These are phyloP conservation scores for Chaetomium sp. DNA, from an alignment of 2,329 filamentous ascomycete species.

Conservation along the genomic window DNA sequence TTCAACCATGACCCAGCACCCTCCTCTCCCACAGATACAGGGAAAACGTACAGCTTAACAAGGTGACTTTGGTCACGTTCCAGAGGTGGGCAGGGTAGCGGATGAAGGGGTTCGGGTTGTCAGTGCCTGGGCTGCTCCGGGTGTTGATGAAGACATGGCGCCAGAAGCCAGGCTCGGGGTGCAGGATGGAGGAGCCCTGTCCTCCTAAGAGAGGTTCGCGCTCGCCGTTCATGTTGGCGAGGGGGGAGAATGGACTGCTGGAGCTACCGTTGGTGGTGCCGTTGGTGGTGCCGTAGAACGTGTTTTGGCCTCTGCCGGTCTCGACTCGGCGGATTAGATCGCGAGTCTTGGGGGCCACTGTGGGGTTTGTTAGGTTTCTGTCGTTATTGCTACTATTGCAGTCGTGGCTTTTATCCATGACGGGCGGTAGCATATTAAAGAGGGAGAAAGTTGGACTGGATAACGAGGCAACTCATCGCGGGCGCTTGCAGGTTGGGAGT, in stretches of 20 bases:
- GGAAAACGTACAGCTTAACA: constrained; percentile 49
- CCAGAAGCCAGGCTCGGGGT: constrained; percentile 20
- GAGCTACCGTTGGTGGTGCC: constrained; percentile 2
- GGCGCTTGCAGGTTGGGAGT: too few relatives aligned
- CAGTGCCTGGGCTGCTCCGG: constrained; percentile 45
- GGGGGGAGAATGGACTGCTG: background rate
- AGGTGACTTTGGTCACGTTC: constrained; percentile 51
- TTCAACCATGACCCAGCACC: background rate
- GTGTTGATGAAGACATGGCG: constrained; percentile 42
- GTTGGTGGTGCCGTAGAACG: background rate
- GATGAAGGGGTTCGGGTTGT: constrained; percentile 41
- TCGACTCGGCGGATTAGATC: constrained; percentile 18
- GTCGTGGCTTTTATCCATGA: constrained; percentile 10
- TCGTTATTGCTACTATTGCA: background rate
- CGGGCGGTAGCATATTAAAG: too few relatives aligned
- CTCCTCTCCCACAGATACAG: background rate
- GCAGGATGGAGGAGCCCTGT: constrained; percentile 4
- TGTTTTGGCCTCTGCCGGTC: constrained; percentile 3
- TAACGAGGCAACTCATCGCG: too few relatives aligned
- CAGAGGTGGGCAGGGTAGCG: constrained; percentile 43
- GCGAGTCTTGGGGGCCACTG: constrained; percentile 27
- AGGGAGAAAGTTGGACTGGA: too few relatives aligned
- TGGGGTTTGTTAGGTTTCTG: constrained; percentile 13
- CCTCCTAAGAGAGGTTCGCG: constrained; percentile 16
- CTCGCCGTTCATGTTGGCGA: constrained; percentile 16